A percentile compares a stretch with the other conserved stretches of the same genome.
Evolutionary conservation across 1,139 yeast genomes (phyloP).

Genomic region (Lodderomyces elongisporus): DNA sequence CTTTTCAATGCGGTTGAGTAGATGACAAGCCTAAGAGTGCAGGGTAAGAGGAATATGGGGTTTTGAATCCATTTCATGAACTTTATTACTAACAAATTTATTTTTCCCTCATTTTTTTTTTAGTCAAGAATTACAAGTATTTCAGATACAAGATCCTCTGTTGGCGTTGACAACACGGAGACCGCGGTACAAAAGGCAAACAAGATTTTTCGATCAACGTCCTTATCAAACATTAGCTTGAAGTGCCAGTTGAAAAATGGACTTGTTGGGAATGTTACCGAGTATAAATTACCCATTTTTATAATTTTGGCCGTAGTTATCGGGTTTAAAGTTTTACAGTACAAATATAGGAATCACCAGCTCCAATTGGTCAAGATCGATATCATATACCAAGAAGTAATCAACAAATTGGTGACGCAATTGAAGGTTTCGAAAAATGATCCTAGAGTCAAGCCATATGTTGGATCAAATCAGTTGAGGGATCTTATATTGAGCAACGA

Average conservation of each 20-base stretch:
- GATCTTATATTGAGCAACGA: constrained; percentile 57
- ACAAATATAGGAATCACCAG: constrained; percentile 29
- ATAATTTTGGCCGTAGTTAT: constrained; percentile 26
- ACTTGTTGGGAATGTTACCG: constrained; percentile 43
- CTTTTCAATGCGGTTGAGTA: constrained; percentile 1
- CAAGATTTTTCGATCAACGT: constrained; percentile 66
- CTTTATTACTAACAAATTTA: constrained; percentile 17
- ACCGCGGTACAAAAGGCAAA: constrained; percentile 27
- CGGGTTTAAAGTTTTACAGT: constrained; percentile 22
- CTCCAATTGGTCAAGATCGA: constrained; percentile 29
- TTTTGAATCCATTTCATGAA: background rate
- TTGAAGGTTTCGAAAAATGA: constrained; percentile 22
- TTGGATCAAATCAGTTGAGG: constrained; percentile 74
- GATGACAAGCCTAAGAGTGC: too few relatives aligned
- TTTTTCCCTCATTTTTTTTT: constrained; percentile 6
- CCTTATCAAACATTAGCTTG: constrained; percentile 59
- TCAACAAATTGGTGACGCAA: constrained; percentile 43
- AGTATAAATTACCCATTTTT: constrained; percentile 27
- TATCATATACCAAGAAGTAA: constrained; percentile 37
- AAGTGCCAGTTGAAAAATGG: constrained; percentile 58
- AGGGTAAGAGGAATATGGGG: too few relatives aligned
- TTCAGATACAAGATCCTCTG: constrained; percentile 18
- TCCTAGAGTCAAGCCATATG: constrained; percentile 34
- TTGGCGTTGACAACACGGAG: constrained; percentile 30
- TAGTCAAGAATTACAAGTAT: constrained; percentile 29